Percentiles rank a stretch among this genome's conserved stretches.
These are phyloP conservation scores for Collybiopsis luxurians DNA, from an alignment of 768 basidiomycete genomes.

Conservation along the genomic window DNA sequence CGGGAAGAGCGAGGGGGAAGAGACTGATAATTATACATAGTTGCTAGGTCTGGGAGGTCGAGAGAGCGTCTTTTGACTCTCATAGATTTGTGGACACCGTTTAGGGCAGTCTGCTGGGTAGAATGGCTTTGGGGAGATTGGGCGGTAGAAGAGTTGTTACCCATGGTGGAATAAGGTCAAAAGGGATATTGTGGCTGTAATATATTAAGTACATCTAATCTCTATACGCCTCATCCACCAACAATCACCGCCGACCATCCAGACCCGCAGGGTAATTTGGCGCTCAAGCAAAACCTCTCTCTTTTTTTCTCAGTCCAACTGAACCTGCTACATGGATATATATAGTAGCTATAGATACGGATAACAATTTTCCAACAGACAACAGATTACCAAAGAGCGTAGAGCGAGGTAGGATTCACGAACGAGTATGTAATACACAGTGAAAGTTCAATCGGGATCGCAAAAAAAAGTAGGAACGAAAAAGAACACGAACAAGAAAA, in stretches of 20 bases:
- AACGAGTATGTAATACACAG: conserved; percentile 26
- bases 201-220: no score
- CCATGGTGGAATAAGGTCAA: background rate
- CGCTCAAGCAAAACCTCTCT: no score
- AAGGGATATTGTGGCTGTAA: no score
- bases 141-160: background rate
- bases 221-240: no score
- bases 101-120: background rate
- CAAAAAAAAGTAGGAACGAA: conserved; percentile 12
- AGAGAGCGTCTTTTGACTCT: background rate
- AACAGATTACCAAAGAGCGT: conserved; percentile 40
- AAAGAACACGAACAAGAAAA: conserved; percentile 10
- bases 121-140: no score
- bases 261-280: no score
- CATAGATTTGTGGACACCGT: conserved; percentile 2
- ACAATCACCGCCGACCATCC: no score
- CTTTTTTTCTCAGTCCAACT: no score
- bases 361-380: conserved; percentile 32
- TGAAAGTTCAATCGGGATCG: conserved; percentile 11
- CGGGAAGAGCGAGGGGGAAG: background rate
- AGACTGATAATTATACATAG: background rate
- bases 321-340: background rate
- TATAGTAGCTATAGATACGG: conserved; percentile 31
- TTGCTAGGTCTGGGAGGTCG: conserved; percentile 6
- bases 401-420: conserved; percentile 15